A percentile compares a stretch with the other conserved stretches of the same genome.
phyloP scores from a whole-genome alignment of 768 basidiomycete species.

The Bullera alba region DNA sequence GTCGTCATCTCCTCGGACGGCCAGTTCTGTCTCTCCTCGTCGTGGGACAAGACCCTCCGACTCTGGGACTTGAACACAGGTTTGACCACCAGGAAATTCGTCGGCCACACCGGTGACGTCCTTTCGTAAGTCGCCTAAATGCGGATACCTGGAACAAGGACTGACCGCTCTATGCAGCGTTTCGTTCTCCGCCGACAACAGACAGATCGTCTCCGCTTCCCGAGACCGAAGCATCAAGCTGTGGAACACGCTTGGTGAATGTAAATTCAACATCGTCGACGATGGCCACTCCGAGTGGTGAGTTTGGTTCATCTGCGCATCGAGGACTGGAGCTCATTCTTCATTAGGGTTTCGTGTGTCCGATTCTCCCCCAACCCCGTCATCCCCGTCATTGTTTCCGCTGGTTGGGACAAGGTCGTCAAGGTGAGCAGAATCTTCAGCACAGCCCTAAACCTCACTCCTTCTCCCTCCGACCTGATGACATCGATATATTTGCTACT shows the following conservation, averaged over 20 bases:
- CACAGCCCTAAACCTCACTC: not conserved
- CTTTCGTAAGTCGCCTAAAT: slow-evolving; percentile 54
- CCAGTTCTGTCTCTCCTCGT: slow-evolving; percentile 97
- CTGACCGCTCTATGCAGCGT: slow-evolving; percentile 49
- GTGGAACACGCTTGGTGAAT: slow-evolving; percentile 99
- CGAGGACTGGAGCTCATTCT: not conserved
- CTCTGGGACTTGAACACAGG: slow-evolving; percentile 99
- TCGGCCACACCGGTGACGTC: slow-evolving; percentile 96
- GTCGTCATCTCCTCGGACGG: slow-evolving; percentile 99
- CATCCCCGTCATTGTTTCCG: slow-evolving; percentile 98
- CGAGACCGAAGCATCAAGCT: slow-evolving; percentile 97
- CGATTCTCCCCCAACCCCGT: slow-evolving; percentile 96
- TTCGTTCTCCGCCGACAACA: slow-evolving; percentile 99
- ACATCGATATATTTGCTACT: slow-evolving; percentile 76
- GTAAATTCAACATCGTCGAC: slow-evolving; percentile 99
- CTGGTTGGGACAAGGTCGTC: slow-evolving; percentile 99
- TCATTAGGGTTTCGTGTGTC: slow-evolving; percentile 87
- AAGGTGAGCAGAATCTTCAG: slow-evolving; percentile 61
- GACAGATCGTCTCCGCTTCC: slow-evolving; percentile 97
- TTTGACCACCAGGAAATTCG: slow-evolving; percentile 88
- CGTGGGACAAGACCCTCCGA: slow-evolving; percentile 99
- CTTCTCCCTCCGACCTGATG: slow-evolving; percentile 46
- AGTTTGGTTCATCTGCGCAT: slow-evolving; percentile 8
- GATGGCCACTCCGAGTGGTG: slow-evolving; percentile 95
- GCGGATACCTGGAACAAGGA: not conserved